Evolutionary conservation across 2,329 filamentous ascomycete species (phyloP).

Genomic region (Alternaria dauci): DNA sequence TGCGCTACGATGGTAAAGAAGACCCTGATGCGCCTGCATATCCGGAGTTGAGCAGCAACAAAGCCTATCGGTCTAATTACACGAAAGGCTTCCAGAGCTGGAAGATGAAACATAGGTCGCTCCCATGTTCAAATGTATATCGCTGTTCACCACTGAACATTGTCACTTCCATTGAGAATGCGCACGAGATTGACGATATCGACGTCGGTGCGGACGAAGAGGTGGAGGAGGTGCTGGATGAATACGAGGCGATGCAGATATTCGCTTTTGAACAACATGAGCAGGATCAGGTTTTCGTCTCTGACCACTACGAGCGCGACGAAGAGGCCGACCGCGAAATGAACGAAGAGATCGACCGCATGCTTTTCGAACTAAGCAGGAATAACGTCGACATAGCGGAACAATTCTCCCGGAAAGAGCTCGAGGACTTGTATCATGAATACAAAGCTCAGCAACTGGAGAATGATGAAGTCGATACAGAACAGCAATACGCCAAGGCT

Average conservation of each 20-base stretch:
- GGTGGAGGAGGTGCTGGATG: background rate
- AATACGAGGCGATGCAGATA: background rate
- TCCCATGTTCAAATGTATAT: background rate
- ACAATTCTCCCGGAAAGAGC: constrained; percentile 1
- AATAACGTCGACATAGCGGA: background rate
- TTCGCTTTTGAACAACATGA: background rate
- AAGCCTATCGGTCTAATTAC: constrained; percentile 10
- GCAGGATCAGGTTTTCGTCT: background rate
- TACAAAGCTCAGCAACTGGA: constrained; percentile 9
- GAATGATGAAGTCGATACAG: background rate
- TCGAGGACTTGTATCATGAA: background rate
- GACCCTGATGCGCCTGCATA: constrained; percentile 20
- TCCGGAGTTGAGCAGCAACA: constrained; percentile 14
- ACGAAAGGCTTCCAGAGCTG: constrained; percentile 3
- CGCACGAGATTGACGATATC: constrained; percentile 1
- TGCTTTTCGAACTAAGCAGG: background rate
- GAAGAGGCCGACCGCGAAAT: background rate
- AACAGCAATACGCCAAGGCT: background rate
- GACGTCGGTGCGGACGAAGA: background rate
- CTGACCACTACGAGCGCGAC: background rate
- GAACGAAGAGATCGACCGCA: background rate
- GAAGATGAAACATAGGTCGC: background rate
- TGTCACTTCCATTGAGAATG: constrained; percentile 7
- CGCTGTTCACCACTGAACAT: constrained; percentile 2
- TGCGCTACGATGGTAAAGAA: constrained; percentile 11